Evolutionary conservation across 2,329 filamentous ascomycete species (phyloP), one percentile per base, ranked within the genome.

Genomic region (Colletotrichum sp.): DNA sequence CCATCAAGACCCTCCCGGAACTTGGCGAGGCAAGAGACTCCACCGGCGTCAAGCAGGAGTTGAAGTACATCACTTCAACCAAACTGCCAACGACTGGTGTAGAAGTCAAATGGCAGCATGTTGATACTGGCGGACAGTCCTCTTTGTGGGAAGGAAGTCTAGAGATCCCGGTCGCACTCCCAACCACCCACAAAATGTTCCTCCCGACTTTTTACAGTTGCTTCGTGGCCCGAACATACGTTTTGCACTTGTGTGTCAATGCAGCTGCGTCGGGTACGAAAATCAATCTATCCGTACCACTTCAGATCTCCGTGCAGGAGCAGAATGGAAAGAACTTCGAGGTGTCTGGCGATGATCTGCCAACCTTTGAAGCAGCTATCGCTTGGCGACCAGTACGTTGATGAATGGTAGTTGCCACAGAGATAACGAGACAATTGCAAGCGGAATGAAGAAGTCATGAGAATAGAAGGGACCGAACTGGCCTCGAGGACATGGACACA

Each of bases 181-280:
- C 90, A 6, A 81, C 83, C 12, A 81, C 83, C 34, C 88, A 86
- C 79, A 89, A 88, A 80, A 83, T 87, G 18, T 90, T 91, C 78
- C 77, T 92, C 21, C 90, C 90, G 0, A 89, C 89, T 4, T 92
- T 92, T 80, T 89, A 92, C 83, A 89, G 87, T 13, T 92, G 90
- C 84, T 88, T 92, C 81, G 84, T 87, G 34, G 89, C 89, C 12
- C 88, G 90, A 30, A 87, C 87, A 18, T 92, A 92, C 81, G 85
- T 87, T 10, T 80, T 92, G 34, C 86, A 87, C 77, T 78, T 89
- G 55, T 81, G 83, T n/a, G 79, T 92, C 12, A 85, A 82, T 12
- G 83, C 85, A 5, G 55, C 55, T 26, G 55, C 26, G 24, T 87
- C 85, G 16, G 83, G 87, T 6, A 82, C 84, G 67, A 87, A 84